Conservation (phyloP, 345 rosid species). For the Tarenaya hassleriana region DNA sequence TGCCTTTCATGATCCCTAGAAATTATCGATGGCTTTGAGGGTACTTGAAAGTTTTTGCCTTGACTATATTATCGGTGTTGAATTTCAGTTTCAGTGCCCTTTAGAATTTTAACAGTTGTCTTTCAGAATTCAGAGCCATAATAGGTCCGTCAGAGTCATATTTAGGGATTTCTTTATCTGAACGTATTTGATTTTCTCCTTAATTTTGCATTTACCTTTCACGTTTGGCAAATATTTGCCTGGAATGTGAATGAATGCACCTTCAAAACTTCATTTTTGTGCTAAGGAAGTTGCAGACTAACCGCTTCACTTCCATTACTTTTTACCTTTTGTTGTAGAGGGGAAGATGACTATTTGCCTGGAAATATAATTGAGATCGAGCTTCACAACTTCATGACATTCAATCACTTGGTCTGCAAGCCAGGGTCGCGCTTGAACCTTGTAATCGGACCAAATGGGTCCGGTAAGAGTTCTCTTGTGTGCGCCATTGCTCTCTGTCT, state of each 20-base stretch:
- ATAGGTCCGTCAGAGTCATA: not conserved
- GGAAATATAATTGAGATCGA: slow-evolving; percentile 83
- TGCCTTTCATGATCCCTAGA: not conserved
- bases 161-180: not conserved
- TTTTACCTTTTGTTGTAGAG: slow-evolving; percentile 37
- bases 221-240: not conserved
- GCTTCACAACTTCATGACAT: slow-evolving; percentile 88
- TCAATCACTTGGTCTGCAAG: slow-evolving; percentile 63
- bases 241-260: not conserved
- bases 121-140: too few species aligned
- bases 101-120: too few species aligned
- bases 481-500: slow-evolving; percentile 96
- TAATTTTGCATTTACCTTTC: not conserved
- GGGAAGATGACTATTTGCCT: slow-evolving; percentile 80
- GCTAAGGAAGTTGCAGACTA: not conserved
- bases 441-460: slow-evolving; percentile 94
- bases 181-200: not conserved
- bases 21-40: not conserved
- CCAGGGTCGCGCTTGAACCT: slow-evolving; percentile 87
- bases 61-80: too few species aligned
- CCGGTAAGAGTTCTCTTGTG: slow-evolving; percentile 94
- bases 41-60: too few species aligned
- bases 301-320: not conserved
- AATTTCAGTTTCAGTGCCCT: too few species aligned
- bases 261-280: not conserved